Evolutionary conservation across 2,329 filamentous ascomycete genomes (phyloP).

Genomic region (Colletotrichum lupini): DNA sequence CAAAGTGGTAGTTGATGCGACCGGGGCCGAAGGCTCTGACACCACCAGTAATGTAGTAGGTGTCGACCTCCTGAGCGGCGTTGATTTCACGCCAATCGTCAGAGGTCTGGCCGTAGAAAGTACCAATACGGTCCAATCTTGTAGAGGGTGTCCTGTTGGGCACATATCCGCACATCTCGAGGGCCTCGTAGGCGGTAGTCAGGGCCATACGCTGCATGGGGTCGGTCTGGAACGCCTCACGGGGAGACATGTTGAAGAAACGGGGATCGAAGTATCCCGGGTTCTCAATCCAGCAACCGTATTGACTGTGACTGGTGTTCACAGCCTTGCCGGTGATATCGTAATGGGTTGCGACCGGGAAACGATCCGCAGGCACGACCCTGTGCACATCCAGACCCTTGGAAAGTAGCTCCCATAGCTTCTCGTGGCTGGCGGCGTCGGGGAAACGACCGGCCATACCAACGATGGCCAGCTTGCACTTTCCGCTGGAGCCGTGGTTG

Average conservation of each 20-base stretch:
- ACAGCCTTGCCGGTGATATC: conserved; percentile 71
- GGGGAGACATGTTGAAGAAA: conserved; percentile 80
- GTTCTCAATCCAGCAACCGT: conserved; percentile 66
- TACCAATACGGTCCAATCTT: conserved; percentile 68
- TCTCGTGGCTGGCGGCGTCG: conserved; percentile 51
- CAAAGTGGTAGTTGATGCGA: conserved; percentile 83
- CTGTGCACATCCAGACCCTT: conserved; percentile 73
- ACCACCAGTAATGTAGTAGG: conserved; percentile 64
- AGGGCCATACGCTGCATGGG: conserved; percentile 81
- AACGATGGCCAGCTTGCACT: conserved; percentile 84
- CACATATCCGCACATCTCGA: conserved; percentile 80
- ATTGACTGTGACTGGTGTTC: conserved; percentile 62
- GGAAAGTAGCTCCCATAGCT: conserved; percentile 66
- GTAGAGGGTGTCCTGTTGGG: conserved; percentile 75
- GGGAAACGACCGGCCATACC: conserved; percentile 64
- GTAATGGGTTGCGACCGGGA: conserved; percentile 70
- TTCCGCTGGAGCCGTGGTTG: conserved; percentile 57
- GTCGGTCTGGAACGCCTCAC: conserved; percentile 76
- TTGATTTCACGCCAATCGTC: conserved; percentile 86
- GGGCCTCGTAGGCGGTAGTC: conserved; percentile 80
- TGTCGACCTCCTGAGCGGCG: conserved; percentile 72
- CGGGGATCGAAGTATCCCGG: conserved; percentile 74
- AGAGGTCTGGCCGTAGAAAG: conserved; percentile 81
- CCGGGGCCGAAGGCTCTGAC: conserved; percentile 63
- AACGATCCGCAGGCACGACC: conserved; percentile 67